These are phyloP conservation scores for Argentina anserina DNA, from an alignment of 306 rosid genomes.

Conservation along the genomic window DNA sequence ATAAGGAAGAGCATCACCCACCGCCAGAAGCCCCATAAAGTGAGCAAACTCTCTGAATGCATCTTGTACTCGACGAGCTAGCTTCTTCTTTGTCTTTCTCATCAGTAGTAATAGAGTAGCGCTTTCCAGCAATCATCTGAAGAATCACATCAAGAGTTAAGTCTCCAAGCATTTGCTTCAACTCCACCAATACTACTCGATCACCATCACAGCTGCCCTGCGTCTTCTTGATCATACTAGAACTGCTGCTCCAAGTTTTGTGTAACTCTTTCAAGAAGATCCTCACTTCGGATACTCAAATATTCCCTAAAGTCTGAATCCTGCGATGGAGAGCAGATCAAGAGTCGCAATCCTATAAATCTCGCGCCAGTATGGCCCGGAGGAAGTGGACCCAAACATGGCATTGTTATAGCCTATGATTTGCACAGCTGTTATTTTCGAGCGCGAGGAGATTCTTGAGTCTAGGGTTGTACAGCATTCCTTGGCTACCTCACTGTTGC, in stretches of 20 bases:
- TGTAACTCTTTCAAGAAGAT: background rate
- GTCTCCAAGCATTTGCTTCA: background rate
- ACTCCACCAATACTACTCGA: background rate
- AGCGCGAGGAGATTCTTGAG: background rate
- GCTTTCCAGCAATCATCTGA: background rate
- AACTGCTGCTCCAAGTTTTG: background rate
- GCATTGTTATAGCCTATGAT: background rate
- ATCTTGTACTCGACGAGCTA: background rate
- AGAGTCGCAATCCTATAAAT: background rate
- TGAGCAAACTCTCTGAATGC: background rate
- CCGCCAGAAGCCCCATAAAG: background rate
- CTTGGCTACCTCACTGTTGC: background rate
- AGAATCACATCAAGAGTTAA: background rate
- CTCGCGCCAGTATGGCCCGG: background rate
- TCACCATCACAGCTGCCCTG: background rate
- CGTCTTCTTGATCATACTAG: background rate
- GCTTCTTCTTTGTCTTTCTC: background rate
- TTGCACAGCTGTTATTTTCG: background rate
- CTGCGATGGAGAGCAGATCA: background rate
- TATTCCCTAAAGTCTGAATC: background rate
- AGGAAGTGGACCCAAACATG: background rate
- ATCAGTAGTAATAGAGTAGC: background rate
- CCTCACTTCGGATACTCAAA: background rate
- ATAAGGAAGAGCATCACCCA: background rate
- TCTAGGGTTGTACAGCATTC: background rate